These are phyloP conservation scores for Tolypocladium pustulatum DNA, from an alignment of 2,329 filamentous ascomycete genomes.

Conservation along the genomic window DNA sequence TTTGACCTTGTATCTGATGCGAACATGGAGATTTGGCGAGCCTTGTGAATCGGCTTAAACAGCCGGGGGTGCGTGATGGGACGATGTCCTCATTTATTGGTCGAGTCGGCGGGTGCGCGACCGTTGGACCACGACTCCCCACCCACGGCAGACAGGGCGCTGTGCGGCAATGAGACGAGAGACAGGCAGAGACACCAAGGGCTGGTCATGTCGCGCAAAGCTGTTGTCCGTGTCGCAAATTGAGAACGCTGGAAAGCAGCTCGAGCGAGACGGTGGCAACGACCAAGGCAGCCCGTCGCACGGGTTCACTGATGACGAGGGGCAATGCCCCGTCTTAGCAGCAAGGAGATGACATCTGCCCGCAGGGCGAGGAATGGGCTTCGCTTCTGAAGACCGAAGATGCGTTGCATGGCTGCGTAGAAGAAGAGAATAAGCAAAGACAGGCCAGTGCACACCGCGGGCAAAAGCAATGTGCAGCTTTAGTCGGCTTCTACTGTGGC, in stretches of 20 bases:
- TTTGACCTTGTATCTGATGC: not conserved
- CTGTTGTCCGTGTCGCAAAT: slow-evolving; percentile 1
- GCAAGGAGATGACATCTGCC: slow-evolving; percentile 2
- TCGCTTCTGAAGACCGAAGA: not conserved
- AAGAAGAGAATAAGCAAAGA: slow-evolving; percentile 3
- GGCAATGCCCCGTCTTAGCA: slow-evolving; percentile 3
- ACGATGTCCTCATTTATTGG: not conserved
- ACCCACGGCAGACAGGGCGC: not conserved
- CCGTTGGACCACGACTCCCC: not conserved
- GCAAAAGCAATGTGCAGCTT: slow-evolving; percentile 3
- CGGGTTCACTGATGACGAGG: not conserved
- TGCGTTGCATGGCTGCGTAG: not conserved
- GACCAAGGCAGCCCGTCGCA: slow-evolving; percentile 1
- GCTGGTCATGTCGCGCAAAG: not conserved
- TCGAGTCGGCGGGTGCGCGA: not conserved
- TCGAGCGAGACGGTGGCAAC: slow-evolving; percentile 4
- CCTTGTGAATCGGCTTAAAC: slow-evolving; percentile 2
- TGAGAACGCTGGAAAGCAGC: not conserved
- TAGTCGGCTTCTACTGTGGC: not conserved
- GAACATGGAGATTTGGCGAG: slow-evolving; percentile 3
- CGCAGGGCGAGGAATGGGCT: slow-evolving; percentile 3
- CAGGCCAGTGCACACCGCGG: not conserved
- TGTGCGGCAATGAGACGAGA: not conserved
- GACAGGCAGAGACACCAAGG: slow-evolving; percentile 1
- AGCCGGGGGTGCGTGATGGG: slow-evolving; percentile 1